Evolutionary conservation across 208 protist genomes (phyloP).

Genomic region (Phytomonas sp.): DNA sequence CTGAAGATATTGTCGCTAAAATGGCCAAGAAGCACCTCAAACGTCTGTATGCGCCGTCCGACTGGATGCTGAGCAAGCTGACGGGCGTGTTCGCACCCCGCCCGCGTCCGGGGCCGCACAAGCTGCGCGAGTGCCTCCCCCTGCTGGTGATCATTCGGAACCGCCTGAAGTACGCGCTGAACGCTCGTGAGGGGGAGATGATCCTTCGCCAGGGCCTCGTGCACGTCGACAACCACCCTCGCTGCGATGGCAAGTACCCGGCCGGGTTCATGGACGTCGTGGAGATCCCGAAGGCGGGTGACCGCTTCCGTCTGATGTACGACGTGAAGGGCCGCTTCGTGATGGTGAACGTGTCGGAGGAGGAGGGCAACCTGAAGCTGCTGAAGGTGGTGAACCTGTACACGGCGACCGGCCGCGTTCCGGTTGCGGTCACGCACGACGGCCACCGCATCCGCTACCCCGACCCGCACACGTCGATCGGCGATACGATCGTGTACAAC

Average conservation of each 20-base stretch:
- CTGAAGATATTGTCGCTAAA: conserved; percentile 13
- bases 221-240: conserved; percentile 95
- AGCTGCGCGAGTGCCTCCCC: conserved; percentile 87
- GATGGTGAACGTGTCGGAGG: conserved; percentile 92
- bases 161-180: conserved; percentile 98
- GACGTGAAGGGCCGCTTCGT: conserved; percentile 99
- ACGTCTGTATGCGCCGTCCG: conserved; percentile 97
- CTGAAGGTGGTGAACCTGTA: conserved; percentile 90
- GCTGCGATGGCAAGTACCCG: conserved; percentile 97
- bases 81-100: conserved; percentile 96
- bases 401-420: conserved; percentile 91
- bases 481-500: conserved; percentile 98
- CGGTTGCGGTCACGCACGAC: conserved; percentile 97
- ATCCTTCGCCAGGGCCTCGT: conserved; percentile 96
- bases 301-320: conserved; percentile 98
- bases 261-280: conserved; percentile 99
- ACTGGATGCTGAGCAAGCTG: conserved; percentile 99
- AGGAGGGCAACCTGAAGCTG: conserved; percentile 96
- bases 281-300: conserved; percentile 96
- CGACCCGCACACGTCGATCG: conserved; percentile 92
- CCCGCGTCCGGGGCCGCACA: conserved; percentile 97
- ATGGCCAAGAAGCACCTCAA: conserved; percentile 99
- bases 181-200: conserved; percentile 91
- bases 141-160: conserved; percentile 87
- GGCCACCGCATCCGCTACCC: conserved; percentile 99